phyloP scores from a whole-genome alignment of 2,329 filamentous ascomycete species.

The Penicillium sp. region DNA sequence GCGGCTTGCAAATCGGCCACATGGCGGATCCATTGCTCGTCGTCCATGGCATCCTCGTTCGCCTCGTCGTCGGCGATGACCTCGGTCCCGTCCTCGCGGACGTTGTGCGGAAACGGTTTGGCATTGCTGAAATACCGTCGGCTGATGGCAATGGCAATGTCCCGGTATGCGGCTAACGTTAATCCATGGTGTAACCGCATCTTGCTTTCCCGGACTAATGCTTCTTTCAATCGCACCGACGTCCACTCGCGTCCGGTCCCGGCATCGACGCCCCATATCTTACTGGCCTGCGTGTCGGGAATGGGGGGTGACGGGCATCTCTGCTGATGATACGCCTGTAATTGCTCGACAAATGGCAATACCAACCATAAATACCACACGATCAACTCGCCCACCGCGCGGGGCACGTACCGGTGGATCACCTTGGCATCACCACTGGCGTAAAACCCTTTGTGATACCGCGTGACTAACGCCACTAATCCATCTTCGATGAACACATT shows the following conservation, averaged over 20 bases:
- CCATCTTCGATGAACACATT: slow-evolving; percentile 13
- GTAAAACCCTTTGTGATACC: slow-evolving; percentile 12
- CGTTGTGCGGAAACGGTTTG: background rate
- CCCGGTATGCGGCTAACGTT: background rate
- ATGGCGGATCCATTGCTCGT: too few species aligned
- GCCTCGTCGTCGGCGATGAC: too few species aligned
- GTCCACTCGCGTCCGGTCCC: background rate
- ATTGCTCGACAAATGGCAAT: background rate
- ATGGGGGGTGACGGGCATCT: background rate
- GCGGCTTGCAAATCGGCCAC: too few species aligned
- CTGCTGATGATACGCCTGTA: background rate
- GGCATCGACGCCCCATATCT: background rate
- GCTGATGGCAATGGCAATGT: background rate
- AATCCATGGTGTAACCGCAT: background rate
- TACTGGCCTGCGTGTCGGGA: background rate
- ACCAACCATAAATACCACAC: slow-evolving; percentile 16
- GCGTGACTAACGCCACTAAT: slow-evolving; percentile 1
- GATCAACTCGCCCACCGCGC: slow-evolving; percentile 6
- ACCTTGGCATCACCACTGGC: slow-evolving; percentile 6
- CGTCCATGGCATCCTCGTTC: too few species aligned
- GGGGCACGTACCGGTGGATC: slow-evolving; percentile 9
- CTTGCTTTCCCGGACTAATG: background rate
- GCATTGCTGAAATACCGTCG: background rate
- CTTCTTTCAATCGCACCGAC: background rate
- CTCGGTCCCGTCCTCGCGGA: too few species aligned